Conservation (phyloP, 1,284 basidiomycete species). For the Phenoliferia sp. region DNA sequence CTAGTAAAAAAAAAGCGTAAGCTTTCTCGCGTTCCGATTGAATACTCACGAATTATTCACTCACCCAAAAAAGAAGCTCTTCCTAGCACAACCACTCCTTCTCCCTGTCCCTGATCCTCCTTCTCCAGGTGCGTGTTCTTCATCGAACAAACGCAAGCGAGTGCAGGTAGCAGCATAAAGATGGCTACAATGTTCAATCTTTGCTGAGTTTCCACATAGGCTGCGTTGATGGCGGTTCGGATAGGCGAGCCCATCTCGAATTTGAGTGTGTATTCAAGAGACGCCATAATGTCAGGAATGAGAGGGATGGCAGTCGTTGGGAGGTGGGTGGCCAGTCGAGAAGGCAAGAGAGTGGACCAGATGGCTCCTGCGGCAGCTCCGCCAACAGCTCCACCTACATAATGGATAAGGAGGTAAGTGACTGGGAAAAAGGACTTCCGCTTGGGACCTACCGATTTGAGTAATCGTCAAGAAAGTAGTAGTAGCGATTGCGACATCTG, state of each 20-base stretch:
- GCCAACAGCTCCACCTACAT: constrained; percentile 35
- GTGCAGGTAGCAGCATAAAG: constrained; percentile 27
- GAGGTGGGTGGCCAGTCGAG: constrained; percentile 32
- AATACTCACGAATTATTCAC: background rate
- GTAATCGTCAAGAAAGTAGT: constrained; percentile 40
- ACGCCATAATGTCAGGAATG: constrained; percentile 35
- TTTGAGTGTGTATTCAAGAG: constrained; percentile 34
- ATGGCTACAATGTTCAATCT: constrained; percentile 32
- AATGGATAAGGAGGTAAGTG: background rate
- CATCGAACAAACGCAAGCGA: constrained; percentile 30
- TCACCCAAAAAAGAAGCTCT: constrained; percentile 27
- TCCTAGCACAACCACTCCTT: constrained; percentile 31
- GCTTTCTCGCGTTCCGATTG: background rate
- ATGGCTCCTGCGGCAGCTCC: constrained; percentile 37
- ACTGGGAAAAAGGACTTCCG: background rate
- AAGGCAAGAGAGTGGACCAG: constrained; percentile 37
- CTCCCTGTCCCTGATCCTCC: constrained; percentile 17
- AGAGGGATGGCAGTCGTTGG: constrained; percentile 9
- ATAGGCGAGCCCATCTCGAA: constrained; percentile 27
- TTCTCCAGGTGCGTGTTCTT: constrained; percentile 30
- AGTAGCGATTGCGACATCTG: constrained; percentile 38
- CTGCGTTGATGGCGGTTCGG: constrained; percentile 31
- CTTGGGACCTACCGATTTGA: constrained; percentile 29
- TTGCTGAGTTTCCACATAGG: constrained; percentile 36
- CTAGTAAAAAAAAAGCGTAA: background rate